phyloP scores from a whole-genome alignment of 352 stramenopile species.

The Thraustochytrium sp. region DNA sequence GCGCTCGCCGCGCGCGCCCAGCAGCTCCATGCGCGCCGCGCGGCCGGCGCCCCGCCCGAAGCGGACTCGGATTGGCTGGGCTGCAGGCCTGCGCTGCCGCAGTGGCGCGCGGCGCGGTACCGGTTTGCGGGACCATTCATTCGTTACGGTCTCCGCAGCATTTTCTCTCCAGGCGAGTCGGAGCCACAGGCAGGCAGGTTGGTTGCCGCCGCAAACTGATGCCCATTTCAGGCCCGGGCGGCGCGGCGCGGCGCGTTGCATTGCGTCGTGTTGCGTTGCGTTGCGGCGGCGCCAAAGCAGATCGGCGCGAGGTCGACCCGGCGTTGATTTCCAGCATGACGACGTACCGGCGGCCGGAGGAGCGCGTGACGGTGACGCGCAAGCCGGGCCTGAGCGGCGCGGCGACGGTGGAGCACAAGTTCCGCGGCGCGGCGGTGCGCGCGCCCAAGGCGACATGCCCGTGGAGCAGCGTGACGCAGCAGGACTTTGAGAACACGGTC shows the following conservation, averaged over 20 bases:
- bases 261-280: too few relatives aligned
- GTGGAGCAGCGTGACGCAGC: not conserved
- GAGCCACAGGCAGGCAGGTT: too few relatives aligned
- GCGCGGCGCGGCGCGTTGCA: too few relatives aligned
- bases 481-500: not conserved
- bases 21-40: not conserved
- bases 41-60: not conserved
- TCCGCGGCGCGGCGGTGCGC: not conserved
- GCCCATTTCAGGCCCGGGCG: too few relatives aligned
- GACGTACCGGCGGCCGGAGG: not conserved
- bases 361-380: constrained; percentile 9
- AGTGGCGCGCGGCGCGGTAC: too few relatives aligned
- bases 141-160: too few relatives aligned
- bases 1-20: not conserved
- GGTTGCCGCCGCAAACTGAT: too few relatives aligned
- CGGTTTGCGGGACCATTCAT: too few relatives aligned
- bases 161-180: too few relatives aligned
- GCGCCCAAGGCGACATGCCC: not conserved
- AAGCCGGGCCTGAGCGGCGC: constrained; percentile 8
- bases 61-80: not conserved
- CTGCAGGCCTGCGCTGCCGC: too few relatives aligned
- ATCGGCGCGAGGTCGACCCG: not conserved
- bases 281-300: too few relatives aligned
- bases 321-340: not conserved
- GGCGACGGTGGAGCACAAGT: constrained; percentile 15